phyloP scores from a whole-genome alignment of 1,284 basidiomycete genomes.

The Ustilago esculenta region DNA sequence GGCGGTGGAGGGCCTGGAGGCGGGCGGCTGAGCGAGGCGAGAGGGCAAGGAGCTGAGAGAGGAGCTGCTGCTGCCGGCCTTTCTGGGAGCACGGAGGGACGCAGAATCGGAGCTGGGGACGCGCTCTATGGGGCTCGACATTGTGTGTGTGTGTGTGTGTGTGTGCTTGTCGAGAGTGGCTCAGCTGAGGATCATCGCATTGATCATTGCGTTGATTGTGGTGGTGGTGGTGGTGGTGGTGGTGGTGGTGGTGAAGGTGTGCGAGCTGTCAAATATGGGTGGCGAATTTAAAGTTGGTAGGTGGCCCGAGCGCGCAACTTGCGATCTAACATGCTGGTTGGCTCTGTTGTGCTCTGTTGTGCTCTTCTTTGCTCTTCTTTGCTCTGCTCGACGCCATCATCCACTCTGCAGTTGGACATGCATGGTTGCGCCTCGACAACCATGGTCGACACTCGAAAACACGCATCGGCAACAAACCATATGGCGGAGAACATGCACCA shows the following conservation, averaged over 20 bases:
- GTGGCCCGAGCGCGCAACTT: constrained; percentile 34
- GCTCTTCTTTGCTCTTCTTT: too few species aligned
- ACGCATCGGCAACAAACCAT: too few species aligned
- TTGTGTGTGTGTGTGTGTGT: background rate
- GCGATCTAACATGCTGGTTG: too few species aligned
- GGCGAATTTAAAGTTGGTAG: too few species aligned
- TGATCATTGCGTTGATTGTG: constrained; percentile 1
- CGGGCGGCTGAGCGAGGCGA: constrained; percentile 30
- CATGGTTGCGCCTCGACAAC: too few species aligned
- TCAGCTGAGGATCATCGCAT: constrained; percentile 6
- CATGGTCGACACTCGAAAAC: too few species aligned
- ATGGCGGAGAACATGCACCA: too few species aligned
- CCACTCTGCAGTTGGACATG: too few species aligned
- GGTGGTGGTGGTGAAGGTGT: background rate
- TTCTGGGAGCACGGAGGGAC: constrained; percentile 17
- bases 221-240: background rate
- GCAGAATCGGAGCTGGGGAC: constrained; percentile 19
- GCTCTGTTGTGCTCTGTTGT: too few species aligned
- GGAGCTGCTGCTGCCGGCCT: constrained; percentile 29
- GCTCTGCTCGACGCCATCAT: too few species aligned
- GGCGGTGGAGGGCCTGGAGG: constrained; percentile 38
- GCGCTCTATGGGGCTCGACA: constrained; percentile 36
- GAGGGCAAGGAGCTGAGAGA: constrained; percentile 48
- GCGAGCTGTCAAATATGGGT: too few species aligned
- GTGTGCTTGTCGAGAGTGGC: too few species aligned